Conservation (phyloP, 1,139 yeast species). For the Protomyces inouyei region DNA sequence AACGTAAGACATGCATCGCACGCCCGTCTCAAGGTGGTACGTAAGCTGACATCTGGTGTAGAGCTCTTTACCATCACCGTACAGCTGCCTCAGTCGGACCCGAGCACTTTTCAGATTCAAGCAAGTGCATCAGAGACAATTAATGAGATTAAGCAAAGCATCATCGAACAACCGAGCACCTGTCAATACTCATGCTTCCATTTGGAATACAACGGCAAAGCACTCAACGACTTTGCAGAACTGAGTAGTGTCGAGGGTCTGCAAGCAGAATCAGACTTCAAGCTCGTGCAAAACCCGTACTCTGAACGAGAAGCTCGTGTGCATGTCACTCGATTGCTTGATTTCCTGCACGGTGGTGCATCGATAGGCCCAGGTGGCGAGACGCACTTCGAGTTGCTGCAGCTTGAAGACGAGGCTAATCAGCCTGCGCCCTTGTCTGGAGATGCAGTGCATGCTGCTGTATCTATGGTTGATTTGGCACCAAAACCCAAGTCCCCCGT, state of each 20-base stretch:
- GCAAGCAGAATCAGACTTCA: constrained; percentile 35
- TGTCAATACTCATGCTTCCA: constrained; percentile 60
- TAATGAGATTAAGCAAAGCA: constrained; percentile 56
- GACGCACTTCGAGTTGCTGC: constrained; percentile 41
- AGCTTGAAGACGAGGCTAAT: constrained; percentile 17
- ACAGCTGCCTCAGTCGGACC: constrained; percentile 6
- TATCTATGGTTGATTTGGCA: background rate
- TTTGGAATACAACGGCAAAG: constrained; percentile 44
- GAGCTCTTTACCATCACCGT: constrained; percentile 14
- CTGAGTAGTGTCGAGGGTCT: constrained; percentile 36
- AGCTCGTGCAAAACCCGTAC: constrained; percentile 46
- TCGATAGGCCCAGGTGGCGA: constrained; percentile 43
- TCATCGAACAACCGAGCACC: constrained; percentile 53
- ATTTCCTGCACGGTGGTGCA: constrained; percentile 44
- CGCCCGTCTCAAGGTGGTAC: too few species aligned
- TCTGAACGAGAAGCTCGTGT: constrained; percentile 46
- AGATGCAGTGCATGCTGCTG: background rate
- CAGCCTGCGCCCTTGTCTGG: constrained; percentile 19
- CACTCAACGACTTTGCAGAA: constrained; percentile 39
- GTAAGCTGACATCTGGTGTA: background rate
- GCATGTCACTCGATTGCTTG: constrained; percentile 49
- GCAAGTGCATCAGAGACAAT: constrained; percentile 46
- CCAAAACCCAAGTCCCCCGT: constrained; percentile 31
- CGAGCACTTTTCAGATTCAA: constrained; percentile 13
- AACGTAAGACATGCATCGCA: background rate